Evolutionary conservation across 495 filamentous ascomycete species (phyloP).

Genomic region (Annulohypoxylon nitens): DNA sequence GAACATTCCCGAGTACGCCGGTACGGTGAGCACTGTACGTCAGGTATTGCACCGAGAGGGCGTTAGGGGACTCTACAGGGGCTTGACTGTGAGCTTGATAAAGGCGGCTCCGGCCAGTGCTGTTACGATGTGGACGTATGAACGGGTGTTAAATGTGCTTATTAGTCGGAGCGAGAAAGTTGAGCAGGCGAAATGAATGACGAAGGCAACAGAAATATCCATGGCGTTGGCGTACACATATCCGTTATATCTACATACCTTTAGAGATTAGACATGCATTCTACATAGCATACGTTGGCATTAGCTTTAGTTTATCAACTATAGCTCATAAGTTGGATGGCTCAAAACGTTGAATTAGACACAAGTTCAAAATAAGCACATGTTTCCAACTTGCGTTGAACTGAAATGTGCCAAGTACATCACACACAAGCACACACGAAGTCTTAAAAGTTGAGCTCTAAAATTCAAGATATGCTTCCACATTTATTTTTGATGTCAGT

Average conservation of each 20-base stretch:
- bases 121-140: constrained; percentile 99
- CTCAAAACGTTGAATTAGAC: neutral
- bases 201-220: neutral
- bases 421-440: neutral
- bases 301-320: constrained; percentile 10
- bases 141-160: constrained; percentile 73
- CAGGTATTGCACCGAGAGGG: constrained; percentile 81
- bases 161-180: constrained; percentile 58
- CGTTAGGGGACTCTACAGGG: constrained; percentile 84
- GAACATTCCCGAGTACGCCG: constrained; percentile 87
- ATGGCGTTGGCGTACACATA: constrained; percentile 29
- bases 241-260: constrained; percentile 7
- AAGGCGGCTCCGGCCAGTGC: constrained; percentile 97
- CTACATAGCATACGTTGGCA: constrained; percentile 23
- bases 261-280: constrained; percentile 18
- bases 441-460: neutral
- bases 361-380: neutral
- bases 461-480: constrained; percentile 5
- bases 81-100: constrained; percentile 86
- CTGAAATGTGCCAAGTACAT: neutral
- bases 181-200: neutral
- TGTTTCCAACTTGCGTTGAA: neutral
- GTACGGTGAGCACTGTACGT: constrained; percentile 72
- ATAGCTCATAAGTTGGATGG: neutral
- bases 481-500: neutral